Percentiles rank a stretch among this genome's conserved stretches.
Conservation (phyloP, 2,329 filamentous ascomycete species). For the Fusarium metavorans region DNA sequence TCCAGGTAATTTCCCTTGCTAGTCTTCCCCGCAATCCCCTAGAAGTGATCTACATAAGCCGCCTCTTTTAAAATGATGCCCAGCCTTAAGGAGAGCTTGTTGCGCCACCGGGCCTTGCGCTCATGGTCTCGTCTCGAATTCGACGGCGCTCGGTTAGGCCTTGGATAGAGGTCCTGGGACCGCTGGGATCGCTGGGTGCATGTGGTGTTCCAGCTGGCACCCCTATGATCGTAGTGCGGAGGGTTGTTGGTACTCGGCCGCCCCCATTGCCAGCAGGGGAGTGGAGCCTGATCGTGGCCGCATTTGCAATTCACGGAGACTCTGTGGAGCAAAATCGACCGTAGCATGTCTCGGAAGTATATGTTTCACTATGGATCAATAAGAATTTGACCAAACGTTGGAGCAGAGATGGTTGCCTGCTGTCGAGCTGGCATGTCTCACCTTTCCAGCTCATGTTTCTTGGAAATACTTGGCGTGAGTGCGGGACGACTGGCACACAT, state of each 20-base stretch:
- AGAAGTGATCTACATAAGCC: neutral
- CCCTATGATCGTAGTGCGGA: neutral
- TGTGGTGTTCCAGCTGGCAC: neutral
- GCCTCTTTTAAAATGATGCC: neutral
- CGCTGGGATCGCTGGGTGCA: neutral
- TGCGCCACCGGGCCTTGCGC: neutral
- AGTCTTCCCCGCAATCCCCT: neutral
- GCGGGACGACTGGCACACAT: neutral
- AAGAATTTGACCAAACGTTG: neutral
- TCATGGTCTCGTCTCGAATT: neutral
- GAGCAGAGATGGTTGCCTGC: neutral
- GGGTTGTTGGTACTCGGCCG: neutral
- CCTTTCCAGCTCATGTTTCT: neutral
- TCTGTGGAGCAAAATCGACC: neutral
- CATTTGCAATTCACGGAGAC: neutral
- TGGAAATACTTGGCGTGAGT: neutral
- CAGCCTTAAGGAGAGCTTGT: neutral
- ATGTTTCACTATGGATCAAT: neutral
- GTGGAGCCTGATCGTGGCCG: neutral
- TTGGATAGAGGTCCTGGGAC: neutral
- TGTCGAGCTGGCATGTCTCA: neutral
- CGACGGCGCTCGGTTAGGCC: neutral
- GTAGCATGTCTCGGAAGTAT: neutral
- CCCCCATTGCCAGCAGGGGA: neutral
- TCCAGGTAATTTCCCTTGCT: neutral